phyloP scores from a whole-genome alignment of 2,329 filamentous ascomycete genomes.

The Mycosphaerella sp. region DNA sequence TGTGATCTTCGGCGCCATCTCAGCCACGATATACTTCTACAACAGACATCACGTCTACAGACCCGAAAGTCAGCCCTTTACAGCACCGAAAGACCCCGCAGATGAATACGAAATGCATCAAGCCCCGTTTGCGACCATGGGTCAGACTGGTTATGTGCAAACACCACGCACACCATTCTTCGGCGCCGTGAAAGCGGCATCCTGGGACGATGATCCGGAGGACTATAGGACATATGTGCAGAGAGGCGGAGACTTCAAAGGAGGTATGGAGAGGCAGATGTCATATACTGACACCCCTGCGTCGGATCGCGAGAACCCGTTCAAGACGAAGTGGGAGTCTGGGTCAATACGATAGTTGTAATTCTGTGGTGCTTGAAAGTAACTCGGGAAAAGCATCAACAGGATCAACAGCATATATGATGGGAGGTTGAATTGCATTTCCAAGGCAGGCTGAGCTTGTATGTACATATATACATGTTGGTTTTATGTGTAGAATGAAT shows the following conservation, averaged over 20 bases:
- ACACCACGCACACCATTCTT: constrained; percentile 21
- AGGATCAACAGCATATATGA: background rate
- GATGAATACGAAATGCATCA: constrained; percentile 21
- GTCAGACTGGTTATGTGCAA: constrained; percentile 16
- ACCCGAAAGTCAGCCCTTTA: constrained; percentile 16
- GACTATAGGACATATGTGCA: constrained; percentile 14
- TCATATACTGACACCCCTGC: constrained; percentile 22
- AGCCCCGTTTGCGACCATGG: constrained; percentile 15
- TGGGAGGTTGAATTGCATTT: background rate
- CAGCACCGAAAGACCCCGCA: constrained; percentile 9
- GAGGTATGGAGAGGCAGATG: constrained; percentile 5
- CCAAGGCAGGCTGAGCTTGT: no score
- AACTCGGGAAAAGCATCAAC: background rate
- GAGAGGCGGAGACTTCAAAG: constrained; percentile 3
- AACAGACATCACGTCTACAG: constrained; percentile 19
- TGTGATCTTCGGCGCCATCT: constrained; percentile 16
- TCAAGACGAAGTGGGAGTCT: constrained; percentile 22
- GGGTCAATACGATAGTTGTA: constrained; percentile 11
- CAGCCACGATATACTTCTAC: constrained; percentile 13
- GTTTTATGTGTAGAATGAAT: no score
- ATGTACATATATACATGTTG: background rate
- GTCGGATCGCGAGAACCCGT: constrained; percentile 17
- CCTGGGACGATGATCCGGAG: constrained; percentile 13
- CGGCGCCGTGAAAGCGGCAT: background rate
- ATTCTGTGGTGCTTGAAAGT: no score